Evolutionary conservation across 148 eudicot species (phyloP).

Genomic region (Pouteria glomerata): DNA sequence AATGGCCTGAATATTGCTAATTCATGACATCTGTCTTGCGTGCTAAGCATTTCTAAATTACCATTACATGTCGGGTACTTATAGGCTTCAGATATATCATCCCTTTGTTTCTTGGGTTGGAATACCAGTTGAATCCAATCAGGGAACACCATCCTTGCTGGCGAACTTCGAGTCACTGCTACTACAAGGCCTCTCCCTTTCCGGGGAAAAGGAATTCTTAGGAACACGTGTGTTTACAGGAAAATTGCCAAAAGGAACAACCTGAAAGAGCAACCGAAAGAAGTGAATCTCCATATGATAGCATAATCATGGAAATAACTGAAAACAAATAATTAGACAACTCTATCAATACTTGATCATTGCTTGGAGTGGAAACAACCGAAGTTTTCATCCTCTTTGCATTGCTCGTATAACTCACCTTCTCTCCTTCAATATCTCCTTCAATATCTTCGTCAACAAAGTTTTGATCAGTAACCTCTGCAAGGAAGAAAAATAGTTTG

Average conservation of each 20-base stretch:
- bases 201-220: not conserved
- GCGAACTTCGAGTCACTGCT: not conserved
- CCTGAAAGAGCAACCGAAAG: conserved; percentile 22
- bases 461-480: conserved; percentile 80
- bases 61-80: not conserved
- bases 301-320: not conserved
- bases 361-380: conserved; percentile 20
- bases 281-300: not conserved
- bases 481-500: conserved; percentile 5
- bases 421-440: conserved; percentile 32
- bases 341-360: conserved; percentile 27
- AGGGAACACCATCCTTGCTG: not conserved
- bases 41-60: not conserved
- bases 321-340: not conserved
- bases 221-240: conserved; percentile 1
- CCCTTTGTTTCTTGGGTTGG: not conserved
- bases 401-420: conserved; percentile 10
- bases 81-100: not conserved
- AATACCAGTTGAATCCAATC: not conserved
- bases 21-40: not conserved
- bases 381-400: conserved; percentile 41
- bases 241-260: conserved; percentile 25
- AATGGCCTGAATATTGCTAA: too few species aligned
- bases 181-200: not conserved
- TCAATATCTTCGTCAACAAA: conserved; percentile 50